phyloP scores from a whole-genome alignment of 805 yeast genomes.

The Cyberlindnera saturnus region DNA sequence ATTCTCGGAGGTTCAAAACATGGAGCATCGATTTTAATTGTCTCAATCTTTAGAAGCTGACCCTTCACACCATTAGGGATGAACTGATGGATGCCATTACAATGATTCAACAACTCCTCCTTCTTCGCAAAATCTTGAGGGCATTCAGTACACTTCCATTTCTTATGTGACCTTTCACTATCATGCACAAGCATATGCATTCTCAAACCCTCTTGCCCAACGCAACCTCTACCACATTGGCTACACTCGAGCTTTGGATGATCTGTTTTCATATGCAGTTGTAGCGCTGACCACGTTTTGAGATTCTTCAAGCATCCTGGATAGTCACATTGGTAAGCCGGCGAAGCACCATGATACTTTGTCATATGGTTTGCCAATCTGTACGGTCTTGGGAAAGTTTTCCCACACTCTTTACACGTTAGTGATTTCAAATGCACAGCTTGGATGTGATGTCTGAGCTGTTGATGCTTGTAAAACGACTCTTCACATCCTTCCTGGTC shows the following conservation, averaged over 20 bases:
- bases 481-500: conserved; percentile 55
- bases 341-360: conserved; percentile 54
- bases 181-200: conserved; percentile 75
- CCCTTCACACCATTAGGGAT: conserved; percentile 13
- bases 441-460: conserved; percentile 64
- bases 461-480: conserved; percentile 68
- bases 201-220: conserved; percentile 61
- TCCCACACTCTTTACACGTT: conserved; percentile 58
- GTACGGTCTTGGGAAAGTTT: conserved; percentile 56
- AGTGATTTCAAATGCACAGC: conserved; percentile 53
- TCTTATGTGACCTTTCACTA: conserved; percentile 27
- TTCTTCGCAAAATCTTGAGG: conserved; percentile 47
- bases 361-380: conserved; percentile 60
- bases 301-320: conserved; percentile 56
- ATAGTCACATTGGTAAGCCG: conserved; percentile 54
- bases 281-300: conserved; percentile 69
- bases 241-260: conserved; percentile 67
- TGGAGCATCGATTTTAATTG: not conserved
- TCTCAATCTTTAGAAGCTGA: not conserved
- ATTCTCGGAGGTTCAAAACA: not conserved
- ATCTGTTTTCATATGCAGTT: conserved; percentile 59
- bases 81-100: conserved; percentile 35
- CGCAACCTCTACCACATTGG: conserved; percentile 64
- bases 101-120: conserved; percentile 52
- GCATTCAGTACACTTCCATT: conserved; percentile 66